Evolutionary conservation across 1,284 basidiomycete genomes (phyloP).

Genomic region (Moniliella sp.): DNA sequence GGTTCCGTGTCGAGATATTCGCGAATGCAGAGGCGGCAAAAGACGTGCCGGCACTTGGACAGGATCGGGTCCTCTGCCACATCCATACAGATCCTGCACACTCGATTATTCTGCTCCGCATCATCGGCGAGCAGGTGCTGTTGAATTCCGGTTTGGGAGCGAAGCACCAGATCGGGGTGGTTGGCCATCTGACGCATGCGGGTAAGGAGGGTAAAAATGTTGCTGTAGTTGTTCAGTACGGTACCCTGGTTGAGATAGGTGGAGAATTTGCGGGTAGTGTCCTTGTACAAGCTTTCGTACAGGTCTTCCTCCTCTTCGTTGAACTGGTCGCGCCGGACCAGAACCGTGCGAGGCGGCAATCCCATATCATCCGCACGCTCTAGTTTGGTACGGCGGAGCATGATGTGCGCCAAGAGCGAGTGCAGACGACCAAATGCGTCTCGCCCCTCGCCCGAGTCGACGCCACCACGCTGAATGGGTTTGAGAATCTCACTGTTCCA

Average conservation of each 20-base stretch:
- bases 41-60: slow-evolving; percentile 60
- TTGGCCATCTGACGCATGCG: slow-evolving; percentile 35
- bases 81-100: slow-evolving; percentile 83
- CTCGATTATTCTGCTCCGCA: slow-evolving; percentile 11
- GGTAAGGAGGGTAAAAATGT: slow-evolving; percentile 37
- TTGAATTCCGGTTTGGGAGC: slow-evolving; percentile 46
- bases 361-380: slow-evolving; percentile 92
- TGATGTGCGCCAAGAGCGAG: slow-evolving; percentile 73
- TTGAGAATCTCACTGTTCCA: slow-evolving; percentile 33
- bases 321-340: slow-evolving; percentile 75
- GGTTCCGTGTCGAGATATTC: slow-evolving; percentile 61
- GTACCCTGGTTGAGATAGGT: slow-evolving; percentile 81
- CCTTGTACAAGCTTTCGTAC: slow-evolving; percentile 73
- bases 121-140: slow-evolving; percentile 17
- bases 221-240: slow-evolving; percentile 38
- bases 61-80: slow-evolving; percentile 83
- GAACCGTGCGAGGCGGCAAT: slow-evolving; percentile 71
- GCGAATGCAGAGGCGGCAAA: slow-evolving; percentile 77
- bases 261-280: slow-evolving; percentile 70
- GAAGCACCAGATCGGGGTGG: slow-evolving; percentile 69
- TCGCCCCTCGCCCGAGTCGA: slow-evolving; percentile 19
- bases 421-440: slow-evolving; percentile 26
- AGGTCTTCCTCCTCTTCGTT: slow-evolving; percentile 90
- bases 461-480: slow-evolving; percentile 26
- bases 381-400: slow-evolving; percentile 57